Evolutionary conservation across 768 basidiomycete species (phyloP).

Genomic region (Tubosaeta brunneosetosa): DNA sequence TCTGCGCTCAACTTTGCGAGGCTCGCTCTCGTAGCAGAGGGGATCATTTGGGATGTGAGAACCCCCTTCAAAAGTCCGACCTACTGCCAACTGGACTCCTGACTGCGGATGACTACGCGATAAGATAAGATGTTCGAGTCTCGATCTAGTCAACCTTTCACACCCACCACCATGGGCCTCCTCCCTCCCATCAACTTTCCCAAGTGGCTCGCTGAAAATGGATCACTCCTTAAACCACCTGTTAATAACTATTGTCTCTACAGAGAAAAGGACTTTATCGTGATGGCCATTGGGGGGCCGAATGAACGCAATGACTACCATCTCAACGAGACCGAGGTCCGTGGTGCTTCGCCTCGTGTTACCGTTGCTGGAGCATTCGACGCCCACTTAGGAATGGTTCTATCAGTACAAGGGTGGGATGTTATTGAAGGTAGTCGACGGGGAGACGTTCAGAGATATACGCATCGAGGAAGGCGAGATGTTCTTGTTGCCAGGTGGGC

Average conservation of each 20-base stretch:
- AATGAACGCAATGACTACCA: slow-evolving; percentile 95
- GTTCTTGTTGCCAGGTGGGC: slow-evolving; percentile 87
- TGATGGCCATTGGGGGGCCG: slow-evolving; percentile 97
- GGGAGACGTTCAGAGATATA: slow-evolving; percentile 76
- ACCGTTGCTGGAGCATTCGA: neutral
- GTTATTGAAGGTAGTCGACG: slow-evolving; percentile 83
- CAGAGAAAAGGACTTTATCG: slow-evolving; percentile 77
- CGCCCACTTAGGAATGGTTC: slow-evolving; percentile 78
- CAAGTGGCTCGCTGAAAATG: slow-evolving; percentile 82
- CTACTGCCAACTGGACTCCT: neutral
- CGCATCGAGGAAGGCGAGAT: slow-evolving; percentile 92
- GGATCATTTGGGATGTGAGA: neutral
- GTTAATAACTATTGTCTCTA: slow-evolving; percentile 90
- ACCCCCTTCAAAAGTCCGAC: neutral
- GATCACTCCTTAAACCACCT: slow-evolving; percentile 77
- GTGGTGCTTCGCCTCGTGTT: slow-evolving; percentile 4
- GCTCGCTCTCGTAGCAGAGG: slow-evolving; percentile 33
- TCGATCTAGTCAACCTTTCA: neutral
- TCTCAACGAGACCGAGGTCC: slow-evolving; percentile 88
- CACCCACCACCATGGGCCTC: slow-evolving; percentile 54
- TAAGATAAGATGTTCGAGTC: neutral
- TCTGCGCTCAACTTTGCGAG: slow-evolving; percentile 58
- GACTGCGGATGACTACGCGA: neutral
- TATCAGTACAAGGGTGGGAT: slow-evolving; percentile 95
- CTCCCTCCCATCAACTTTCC: slow-evolving; percentile 82